phyloP scores from a whole-genome alignment of 495 filamentous ascomycete genomes.

The Viridothelium virens region DNA sequence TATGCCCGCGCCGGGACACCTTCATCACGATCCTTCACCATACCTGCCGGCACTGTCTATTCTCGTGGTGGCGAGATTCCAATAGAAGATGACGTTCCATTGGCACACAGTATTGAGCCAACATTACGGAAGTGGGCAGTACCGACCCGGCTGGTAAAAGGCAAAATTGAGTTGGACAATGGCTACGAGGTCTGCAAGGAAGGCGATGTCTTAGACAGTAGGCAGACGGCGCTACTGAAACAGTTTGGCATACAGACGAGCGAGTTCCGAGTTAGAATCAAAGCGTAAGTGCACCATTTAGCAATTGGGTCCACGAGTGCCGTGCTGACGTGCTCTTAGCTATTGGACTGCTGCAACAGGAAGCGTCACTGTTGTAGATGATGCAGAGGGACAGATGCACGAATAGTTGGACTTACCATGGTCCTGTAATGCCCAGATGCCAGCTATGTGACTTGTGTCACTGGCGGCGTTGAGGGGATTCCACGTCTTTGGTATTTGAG shows the following conservation, averaged over 20 bases:
- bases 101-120: slow-evolving; percentile 81
- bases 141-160: slow-evolving; percentile 79
- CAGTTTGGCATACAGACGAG: slow-evolving; percentile 81
- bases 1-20: slow-evolving; percentile 80
- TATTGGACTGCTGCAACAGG: slow-evolving; percentile 58
- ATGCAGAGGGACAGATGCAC: slow-evolving; percentile 39
- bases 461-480: not conserved
- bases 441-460: not conserved
- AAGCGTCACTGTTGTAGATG: slow-evolving; percentile 50
- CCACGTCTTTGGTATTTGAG: no score
- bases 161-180: slow-evolving; percentile 74
- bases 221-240: slow-evolving; percentile 90
- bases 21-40: slow-evolving; percentile 62
- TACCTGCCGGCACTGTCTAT: slow-evolving; percentile 72
- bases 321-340: slow-evolving; percentile 27
- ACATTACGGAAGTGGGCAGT: slow-evolving; percentile 78
- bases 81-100: slow-evolving; percentile 69
- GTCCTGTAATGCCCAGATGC: not conserved
- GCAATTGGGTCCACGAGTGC: not conserved
- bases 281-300: slow-evolving; percentile 44
- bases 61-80: slow-evolving; percentile 70
- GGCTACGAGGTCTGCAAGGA: slow-evolving; percentile 68
- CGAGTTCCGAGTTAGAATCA: slow-evolving; percentile 73
- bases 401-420: not conserved
- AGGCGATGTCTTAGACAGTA: slow-evolving; percentile 72